phyloP scores from a whole-genome alignment of 2,329 filamentous ascomycete species.

The Magnaporthiopsis incrustans region DNA sequence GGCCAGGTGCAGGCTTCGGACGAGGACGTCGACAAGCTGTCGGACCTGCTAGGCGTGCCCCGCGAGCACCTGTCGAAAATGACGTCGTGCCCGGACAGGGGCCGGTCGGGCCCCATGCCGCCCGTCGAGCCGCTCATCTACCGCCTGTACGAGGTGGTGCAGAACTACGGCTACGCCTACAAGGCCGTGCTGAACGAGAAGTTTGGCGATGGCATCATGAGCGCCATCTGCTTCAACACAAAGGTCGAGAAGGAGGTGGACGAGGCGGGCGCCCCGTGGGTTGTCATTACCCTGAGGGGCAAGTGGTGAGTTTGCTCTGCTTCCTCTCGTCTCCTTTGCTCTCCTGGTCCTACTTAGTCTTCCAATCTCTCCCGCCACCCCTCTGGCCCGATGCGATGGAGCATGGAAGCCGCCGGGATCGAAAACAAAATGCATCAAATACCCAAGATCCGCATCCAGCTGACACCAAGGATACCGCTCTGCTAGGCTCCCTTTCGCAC shows the following conservation, averaged over 20 bases:
- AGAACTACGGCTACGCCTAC: constrained; percentile 95
- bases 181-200: constrained; percentile 96
- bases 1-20: constrained; percentile 51
- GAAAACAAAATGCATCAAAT: too few relatives aligned
- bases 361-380: too few relatives aligned
- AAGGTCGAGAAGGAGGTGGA: constrained; percentile 93
- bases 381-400: too few relatives aligned
- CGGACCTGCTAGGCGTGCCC: constrained; percentile 44
- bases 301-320: constrained; percentile 58
- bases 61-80: constrained; percentile 47
- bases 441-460: too few relatives aligned
- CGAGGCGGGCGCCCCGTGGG: constrained; percentile 72
- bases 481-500: constrained; percentile 28
- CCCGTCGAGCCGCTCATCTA: constrained; percentile 84
- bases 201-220: constrained; percentile 93
- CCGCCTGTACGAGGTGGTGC: constrained; percentile 84
- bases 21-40: constrained; percentile 49
- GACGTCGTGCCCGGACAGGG: constrained; percentile 71
- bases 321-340: too few relatives aligned
- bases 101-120: constrained; percentile 72
- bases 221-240: constrained; percentile 82
- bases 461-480: neutral
- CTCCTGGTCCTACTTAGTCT: too few relatives aligned
- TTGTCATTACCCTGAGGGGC: constrained; percentile 72
- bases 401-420: too few relatives aligned